Base-by-base conservation (phyloP, 495 filamentous ascomycete genomes). In the Xeromyces bisporus region DNA sequence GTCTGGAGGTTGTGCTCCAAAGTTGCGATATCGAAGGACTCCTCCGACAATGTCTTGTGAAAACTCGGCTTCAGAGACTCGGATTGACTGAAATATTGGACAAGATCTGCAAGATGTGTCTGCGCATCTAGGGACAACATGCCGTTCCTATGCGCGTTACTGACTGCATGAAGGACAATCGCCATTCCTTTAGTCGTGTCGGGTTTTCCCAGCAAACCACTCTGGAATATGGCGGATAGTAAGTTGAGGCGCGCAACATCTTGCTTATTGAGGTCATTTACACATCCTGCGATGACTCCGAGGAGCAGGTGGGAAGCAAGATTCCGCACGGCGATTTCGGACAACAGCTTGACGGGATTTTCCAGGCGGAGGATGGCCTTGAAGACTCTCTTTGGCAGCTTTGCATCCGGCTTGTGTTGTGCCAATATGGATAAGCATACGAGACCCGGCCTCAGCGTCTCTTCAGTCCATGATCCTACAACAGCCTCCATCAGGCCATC, bases 401-500 rank as follows among this genome's bases (percentile, higher is more conserved):
- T 40, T 0, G 44, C 29, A 6, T 48, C 44, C 21, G 75, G 66
- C 48, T 74, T 81, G 40, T 80, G 69, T 40, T 93, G 74, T 1
- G 84, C 76, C 15, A 96, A 50, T 18, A 91, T 69, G 17, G 77
- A 71, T 12, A 94, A 48, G 41, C 82, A 91, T 14, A 83, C 69
- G 12, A 96, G 58, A n/a, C 79, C 82, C 2, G 79, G 67, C 10
- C 69, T 64, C 2, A 70, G 41, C 0, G 77, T 86, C 27, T 81
- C 80, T 15, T 57, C 43, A 1, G 69, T 75, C 78, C 79, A 92
- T 5, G 77, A 77, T 14, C 54, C 56, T 7, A 76, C 75, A 13
- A 94, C 64, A 27, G 80, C 78, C 40, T 86, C 77, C 86, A 96
- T 93, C 39, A 96, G 58, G 3, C 71, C 72, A 33, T 73, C 61